phyloP scores from a whole-genome alignment of 208 protist species.

The Kentomonas sorsogonicus region DNA sequence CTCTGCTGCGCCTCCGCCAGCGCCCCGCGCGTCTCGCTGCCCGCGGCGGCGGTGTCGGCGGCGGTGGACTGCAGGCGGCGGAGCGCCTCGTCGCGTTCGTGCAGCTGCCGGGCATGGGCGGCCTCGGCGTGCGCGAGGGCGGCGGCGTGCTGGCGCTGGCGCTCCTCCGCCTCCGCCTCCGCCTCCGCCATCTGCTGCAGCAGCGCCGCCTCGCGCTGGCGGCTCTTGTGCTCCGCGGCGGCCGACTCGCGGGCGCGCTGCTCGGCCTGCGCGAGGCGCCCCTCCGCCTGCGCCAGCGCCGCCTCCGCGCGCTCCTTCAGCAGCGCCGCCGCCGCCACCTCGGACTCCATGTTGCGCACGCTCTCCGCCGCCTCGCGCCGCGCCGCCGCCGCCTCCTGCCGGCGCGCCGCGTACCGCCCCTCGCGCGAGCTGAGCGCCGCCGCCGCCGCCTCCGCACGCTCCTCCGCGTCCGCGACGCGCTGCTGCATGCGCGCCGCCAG shows the following conservation, averaged over 20 bases:
- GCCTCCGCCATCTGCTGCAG: conserved; percentile 18
- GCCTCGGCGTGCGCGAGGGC: not conserved
- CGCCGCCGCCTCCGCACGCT: conserved; percentile 31
- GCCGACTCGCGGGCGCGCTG: conserved; percentile 23
- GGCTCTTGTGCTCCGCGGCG: conserved; percentile 33
- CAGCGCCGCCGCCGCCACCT: conserved; percentile 30
- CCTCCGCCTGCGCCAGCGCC: conserved; percentile 56
- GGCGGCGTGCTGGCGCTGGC: conserved; percentile 1
- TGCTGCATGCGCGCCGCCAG: conserved; percentile 26
- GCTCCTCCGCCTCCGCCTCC: conserved; percentile 25
- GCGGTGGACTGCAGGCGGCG: not conserved
- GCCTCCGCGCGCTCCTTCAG: conserved; percentile 53
- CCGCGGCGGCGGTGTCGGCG: not conserved
- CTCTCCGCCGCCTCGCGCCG: conserved; percentile 19
- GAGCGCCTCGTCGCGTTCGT: not conserved
- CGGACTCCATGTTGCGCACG: conserved; percentile 20
- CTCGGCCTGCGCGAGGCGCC: conserved; percentile 38
- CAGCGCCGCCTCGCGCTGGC: conserved; percentile 26
- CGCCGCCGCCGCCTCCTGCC: conserved; percentile 23
- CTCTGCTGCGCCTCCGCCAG: conserved; percentile 11
- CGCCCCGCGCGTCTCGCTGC: conserved; percentile 19
- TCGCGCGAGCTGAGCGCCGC: conserved; percentile 14
- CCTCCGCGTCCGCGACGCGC: conserved; percentile 34
- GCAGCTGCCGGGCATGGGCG: not conserved
- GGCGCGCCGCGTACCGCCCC: conserved; percentile 22